Conservation (phyloP, 208 protist species). For the Leishmania lainsoni region DNA sequence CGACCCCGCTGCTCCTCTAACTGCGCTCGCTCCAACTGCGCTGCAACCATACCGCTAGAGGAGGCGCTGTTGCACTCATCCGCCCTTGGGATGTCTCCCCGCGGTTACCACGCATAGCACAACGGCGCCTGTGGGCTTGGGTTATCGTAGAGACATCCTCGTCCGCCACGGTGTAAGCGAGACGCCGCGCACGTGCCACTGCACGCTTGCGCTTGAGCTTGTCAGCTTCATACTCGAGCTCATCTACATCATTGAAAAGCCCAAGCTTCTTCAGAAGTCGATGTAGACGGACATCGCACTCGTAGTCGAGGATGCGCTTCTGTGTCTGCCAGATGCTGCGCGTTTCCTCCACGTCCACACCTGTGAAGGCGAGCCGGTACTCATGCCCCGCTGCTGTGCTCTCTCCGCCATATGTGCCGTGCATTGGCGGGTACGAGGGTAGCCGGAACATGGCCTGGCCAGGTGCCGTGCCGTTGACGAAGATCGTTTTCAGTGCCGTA, state of each 20-base stretch:
- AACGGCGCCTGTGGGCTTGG: slow-evolving; percentile 12
- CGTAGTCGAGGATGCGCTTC: slow-evolving; percentile 83
- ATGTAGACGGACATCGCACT: slow-evolving; percentile 84
- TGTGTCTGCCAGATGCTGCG: slow-evolving; percentile 73
- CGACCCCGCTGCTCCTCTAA: slow-evolving; percentile 14
- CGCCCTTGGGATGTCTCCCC: neutral
- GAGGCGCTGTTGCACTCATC: neutral
- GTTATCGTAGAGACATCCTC: neutral
- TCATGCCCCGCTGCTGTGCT: slow-evolving; percentile 75
- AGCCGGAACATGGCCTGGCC: slow-evolving; percentile 57
- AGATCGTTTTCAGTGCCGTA: slow-evolving; percentile 47
- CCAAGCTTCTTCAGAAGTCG: slow-evolving; percentile 53
- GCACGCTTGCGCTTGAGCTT: slow-evolving; percentile 55
- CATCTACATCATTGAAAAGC: slow-evolving; percentile 66
- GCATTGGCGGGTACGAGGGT: slow-evolving; percentile 52
- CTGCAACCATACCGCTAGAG: neutral
- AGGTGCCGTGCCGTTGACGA: slow-evolving; percentile 61
- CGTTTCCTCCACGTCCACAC: slow-evolving; percentile 71
- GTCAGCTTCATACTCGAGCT: slow-evolving; percentile 79
- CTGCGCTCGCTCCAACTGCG: slow-evolving; percentile 14
- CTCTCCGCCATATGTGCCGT: slow-evolving; percentile 65
- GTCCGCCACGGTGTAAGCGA: neutral
- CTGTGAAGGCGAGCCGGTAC: slow-evolving; percentile 74
- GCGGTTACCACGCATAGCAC: slow-evolving; percentile 5
- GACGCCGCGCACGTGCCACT: slow-evolving; percentile 45